These are phyloP conservation scores for Alnus rubra DNA, from an alignment of 306 rosid species.

Conservation along the genomic window DNA sequence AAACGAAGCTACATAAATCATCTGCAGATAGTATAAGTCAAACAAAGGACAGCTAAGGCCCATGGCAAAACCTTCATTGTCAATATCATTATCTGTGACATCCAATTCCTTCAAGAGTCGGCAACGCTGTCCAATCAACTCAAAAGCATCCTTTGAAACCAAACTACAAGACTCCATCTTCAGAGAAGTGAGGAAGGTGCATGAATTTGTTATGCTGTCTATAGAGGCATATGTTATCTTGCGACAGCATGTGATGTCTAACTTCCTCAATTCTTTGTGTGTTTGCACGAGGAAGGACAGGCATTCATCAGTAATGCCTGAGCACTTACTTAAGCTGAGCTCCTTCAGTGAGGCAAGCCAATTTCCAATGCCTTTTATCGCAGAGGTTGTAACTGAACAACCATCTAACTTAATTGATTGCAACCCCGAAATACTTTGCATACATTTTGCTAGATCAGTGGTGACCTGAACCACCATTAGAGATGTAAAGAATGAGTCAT, in stretches of 20 bases:
- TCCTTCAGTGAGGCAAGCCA: conserved; percentile 55
- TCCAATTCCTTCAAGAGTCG: conserved; percentile 62
- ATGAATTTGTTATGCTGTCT: conserved; percentile 50
- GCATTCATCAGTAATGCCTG: conserved; percentile 54
- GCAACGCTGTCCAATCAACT: conserved; percentile 54
- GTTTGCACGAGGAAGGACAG: conserved; percentile 46
- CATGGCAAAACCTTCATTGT: conserved; percentile 51
- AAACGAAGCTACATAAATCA: conserved; percentile 30
- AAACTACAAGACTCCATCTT: conserved; percentile 67
- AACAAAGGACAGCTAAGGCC: conserved; percentile 6
- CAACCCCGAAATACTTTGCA: conserved; percentile 41
- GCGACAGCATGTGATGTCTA: conserved; percentile 64
- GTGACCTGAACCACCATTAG: conserved; percentile 46
- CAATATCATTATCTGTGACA: conserved; percentile 62
- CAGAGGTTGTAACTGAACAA: conserved; percentile 51
- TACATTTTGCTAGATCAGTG: conserved; percentile 54
- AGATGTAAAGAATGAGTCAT: conserved; percentile 23
- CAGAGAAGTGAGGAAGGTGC: conserved; percentile 57
- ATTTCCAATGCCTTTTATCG: conserved; percentile 47
- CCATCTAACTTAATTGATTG: conserved; percentile 58
- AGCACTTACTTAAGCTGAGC: conserved; percentile 66
- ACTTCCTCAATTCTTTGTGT: conserved; percentile 50
- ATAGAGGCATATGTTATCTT: conserved; percentile 54
- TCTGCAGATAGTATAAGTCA: conserved; percentile 13
- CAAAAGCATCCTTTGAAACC: conserved; percentile 56